Percentiles rank a stretch among this genome's conserved stretches.
These are phyloP conservation scores for Paramyrothecium sp. DNA, from an alignment of 2,329 filamentous ascomycete genomes.

Conservation along the genomic window DNA sequence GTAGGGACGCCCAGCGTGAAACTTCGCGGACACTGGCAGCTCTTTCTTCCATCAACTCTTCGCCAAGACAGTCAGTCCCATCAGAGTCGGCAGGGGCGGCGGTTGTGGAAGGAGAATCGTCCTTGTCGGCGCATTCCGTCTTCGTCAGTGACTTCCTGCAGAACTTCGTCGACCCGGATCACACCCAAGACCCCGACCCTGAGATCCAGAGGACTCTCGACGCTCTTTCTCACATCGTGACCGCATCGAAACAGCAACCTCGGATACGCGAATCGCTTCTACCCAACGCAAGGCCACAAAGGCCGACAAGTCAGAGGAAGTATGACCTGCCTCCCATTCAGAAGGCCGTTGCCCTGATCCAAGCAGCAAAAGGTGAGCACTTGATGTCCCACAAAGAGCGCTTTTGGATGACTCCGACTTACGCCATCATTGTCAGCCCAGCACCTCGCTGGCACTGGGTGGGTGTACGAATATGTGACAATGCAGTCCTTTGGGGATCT, in stretches of 20 bases:
- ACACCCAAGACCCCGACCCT: constrained; percentile 22
- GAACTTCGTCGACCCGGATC: constrained; percentile 29
- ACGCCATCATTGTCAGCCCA: constrained; percentile 11
- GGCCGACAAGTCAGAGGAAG: too few relatives aligned
- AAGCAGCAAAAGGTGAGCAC: too few relatives aligned
- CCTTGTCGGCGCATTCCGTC: constrained; percentile 42
- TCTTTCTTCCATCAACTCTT: constrained; percentile 8
- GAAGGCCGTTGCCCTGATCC: too few relatives aligned
- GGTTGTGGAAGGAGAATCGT: constrained; percentile 42
- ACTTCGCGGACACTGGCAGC: constrained; percentile 13
- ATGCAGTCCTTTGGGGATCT: constrained; percentile 27
- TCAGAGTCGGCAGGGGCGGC: constrained; percentile 19
- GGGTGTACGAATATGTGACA: constrained; percentile 26
- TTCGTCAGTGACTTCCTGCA: constrained; percentile 45
- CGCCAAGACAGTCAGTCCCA: constrained; percentile 12
- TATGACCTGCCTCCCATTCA: too few relatives aligned
- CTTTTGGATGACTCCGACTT: too few relatives aligned
- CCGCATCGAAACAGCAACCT: too few relatives aligned
- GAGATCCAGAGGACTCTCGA: constrained; percentile 33
- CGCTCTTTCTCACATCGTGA: constrained; percentile 16
- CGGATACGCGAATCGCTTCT: too few relatives aligned
- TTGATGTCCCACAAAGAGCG: too few relatives aligned
- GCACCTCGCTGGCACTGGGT: constrained; percentile 20
- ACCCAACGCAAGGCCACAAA: too few relatives aligned
- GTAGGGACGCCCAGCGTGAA: constrained; percentile 7